Conservation (phyloP, 805 yeast species). For the Wickerhamomyces silvicola region DNA sequence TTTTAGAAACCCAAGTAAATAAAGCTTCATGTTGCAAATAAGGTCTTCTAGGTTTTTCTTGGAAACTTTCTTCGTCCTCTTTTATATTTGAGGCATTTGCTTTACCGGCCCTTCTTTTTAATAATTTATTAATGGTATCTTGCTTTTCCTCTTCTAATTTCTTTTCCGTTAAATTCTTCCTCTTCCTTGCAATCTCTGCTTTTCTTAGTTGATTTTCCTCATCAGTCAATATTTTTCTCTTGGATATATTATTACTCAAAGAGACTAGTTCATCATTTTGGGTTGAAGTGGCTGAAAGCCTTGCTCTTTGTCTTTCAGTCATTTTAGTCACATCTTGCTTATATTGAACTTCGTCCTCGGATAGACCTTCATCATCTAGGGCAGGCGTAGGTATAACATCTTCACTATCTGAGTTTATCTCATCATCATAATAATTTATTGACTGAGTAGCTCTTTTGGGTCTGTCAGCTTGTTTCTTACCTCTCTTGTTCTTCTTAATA, state of each 20-base stretch:
- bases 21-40: slow-evolving; percentile 17
- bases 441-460: slow-evolving; percentile 2
- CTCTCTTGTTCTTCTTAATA: neutral
- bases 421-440: slow-evolving; percentile 8
- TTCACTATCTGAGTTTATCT: slow-evolving; percentile 22
- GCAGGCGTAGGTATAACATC: slow-evolving; percentile 20
- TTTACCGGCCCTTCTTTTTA: slow-evolving; percentile 78
- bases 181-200: slow-evolving; percentile 82
- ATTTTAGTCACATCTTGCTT: slow-evolving; percentile 19
- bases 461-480: slow-evolving; percentile 1
- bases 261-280: slow-evolving; percentile 9
- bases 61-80: slow-evolving; percentile 4
- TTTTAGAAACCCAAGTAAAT: slow-evolving; percentile 17
- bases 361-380: slow-evolving; percentile 17
- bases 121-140: slow-evolving; percentile 81
- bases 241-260: slow-evolving; percentile 18
- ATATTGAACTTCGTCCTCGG: slow-evolving; percentile 17
- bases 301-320: slow-evolving; percentile 25
- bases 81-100: slow-evolving; percentile 15
- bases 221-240: slow-evolving; percentile 60
- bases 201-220: slow-evolving; percentile 78
- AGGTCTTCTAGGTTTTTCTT: slow-evolving; percentile 21
- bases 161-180: slow-evolving; percentile 78
- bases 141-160: slow-evolving; percentile 87
- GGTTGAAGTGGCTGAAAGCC: slow-evolving; percentile 6